Conservation (phyloP, 352 stramenopile genomes). For the Phytophthora cactorum region DNA sequence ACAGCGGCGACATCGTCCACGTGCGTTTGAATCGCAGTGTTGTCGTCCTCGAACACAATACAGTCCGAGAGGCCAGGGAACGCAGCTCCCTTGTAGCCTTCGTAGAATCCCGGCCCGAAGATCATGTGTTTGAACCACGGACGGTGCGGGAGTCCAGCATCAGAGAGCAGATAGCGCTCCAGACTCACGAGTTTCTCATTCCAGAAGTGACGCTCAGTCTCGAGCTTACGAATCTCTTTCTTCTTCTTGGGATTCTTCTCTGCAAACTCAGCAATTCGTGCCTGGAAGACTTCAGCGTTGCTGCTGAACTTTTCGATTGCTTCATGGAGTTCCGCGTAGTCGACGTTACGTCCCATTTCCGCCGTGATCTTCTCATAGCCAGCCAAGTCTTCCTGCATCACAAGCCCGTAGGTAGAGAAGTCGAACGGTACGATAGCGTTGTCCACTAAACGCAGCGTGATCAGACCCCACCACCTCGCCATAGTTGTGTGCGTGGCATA, state of each 20-base stretch:
- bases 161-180: constrained; percentile 46
- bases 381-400: constrained; percentile 59
- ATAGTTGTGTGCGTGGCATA: constrained; percentile 61
- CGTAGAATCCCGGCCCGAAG: constrained; percentile 58
- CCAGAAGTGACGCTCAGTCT: constrained; percentile 15
- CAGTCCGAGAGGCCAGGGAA: constrained; percentile 58
- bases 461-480: constrained; percentile 64
- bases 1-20: constrained; percentile 47
- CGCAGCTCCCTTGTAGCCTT: constrained; percentile 50
- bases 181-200: constrained; percentile 35
- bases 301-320: constrained; percentile 51
- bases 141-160: constrained; percentile 50
- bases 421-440: constrained; percentile 69
- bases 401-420: constrained; percentile 66
- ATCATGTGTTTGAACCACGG: constrained; percentile 59
- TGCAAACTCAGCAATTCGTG: constrained; percentile 13
- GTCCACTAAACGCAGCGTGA: constrained; percentile 65
- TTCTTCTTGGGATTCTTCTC: constrained; percentile 7
- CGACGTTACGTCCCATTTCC: constrained; percentile 28
- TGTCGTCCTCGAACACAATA: constrained; percentile 49
- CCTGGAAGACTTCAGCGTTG: constrained; percentile 36
- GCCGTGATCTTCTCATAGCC: constrained; percentile 34
- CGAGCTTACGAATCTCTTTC: constrained; percentile 12
- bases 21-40: constrained; percentile 41
- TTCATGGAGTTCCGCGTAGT: constrained; percentile 41